Evolutionary conservation across 202 grass and related monocot genomes (phyloP).

Genomic region (Eragrostis tef): DNA sequence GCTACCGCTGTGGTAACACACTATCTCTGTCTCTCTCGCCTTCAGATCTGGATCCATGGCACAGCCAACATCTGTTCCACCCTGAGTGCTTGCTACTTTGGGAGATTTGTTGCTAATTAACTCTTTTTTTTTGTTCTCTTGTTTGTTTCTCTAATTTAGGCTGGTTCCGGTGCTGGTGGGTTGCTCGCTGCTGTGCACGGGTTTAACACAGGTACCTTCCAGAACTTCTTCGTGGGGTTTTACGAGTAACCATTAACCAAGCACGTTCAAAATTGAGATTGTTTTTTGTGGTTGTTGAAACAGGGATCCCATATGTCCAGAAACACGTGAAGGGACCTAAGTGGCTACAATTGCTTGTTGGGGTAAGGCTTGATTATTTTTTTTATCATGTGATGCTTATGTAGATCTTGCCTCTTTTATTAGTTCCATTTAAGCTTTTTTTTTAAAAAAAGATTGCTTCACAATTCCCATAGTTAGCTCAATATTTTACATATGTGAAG

Average conservation of each 20-base stretch:
- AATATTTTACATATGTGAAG: not conserved
- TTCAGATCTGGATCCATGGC: not conserved
- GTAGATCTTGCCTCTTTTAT: not conserved
- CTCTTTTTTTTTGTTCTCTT: not conserved
- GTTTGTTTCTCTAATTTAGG: slow-evolving; percentile 49
- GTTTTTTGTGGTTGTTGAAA: slow-evolving; percentile 33
- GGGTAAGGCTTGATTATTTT: slow-evolving; percentile 54
- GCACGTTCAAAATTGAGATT: slow-evolving; percentile 9
- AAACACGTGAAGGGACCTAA: slow-evolving; percentile 84
- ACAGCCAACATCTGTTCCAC: slow-evolving; percentile 3
- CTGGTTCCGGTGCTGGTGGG: slow-evolving; percentile 68
- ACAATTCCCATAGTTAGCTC: not conserved
- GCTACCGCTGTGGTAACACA: slow-evolving; percentile 38
- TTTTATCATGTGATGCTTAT: not conserved
- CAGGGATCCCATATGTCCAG: slow-evolving; percentile 79
- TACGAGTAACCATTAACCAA: not conserved
- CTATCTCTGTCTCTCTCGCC: not conserved
- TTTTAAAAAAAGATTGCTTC: slow-evolving; percentile 2
- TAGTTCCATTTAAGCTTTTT: not conserved
- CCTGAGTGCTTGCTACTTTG: not conserved
- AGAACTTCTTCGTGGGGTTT: not conserved
- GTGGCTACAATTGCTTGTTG: slow-evolving; percentile 74
- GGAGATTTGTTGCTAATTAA: not conserved
- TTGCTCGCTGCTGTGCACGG: slow-evolving; percentile 86
- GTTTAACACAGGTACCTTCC: slow-evolving; percentile 67